Evolutionary conservation across 441 rosid species (phyloP), one percentile per base, ranked within the genome.

Genomic region (Mallotus japonicus): DNA sequence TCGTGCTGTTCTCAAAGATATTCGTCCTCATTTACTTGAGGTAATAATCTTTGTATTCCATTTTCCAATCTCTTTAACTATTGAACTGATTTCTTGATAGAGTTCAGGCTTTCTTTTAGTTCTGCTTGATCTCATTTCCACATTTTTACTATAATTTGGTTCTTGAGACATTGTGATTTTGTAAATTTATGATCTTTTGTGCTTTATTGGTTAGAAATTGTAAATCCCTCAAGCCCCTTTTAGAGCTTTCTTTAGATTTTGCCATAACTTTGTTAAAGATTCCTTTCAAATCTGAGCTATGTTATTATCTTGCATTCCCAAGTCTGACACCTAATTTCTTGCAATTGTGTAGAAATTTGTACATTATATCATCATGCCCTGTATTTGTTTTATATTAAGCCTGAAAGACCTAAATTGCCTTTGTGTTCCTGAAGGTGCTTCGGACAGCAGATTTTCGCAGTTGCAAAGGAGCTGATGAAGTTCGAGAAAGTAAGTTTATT

Each of bases 1-100:
- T 84, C 96, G 97, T 55, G 78, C 84, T 67, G 70, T 90, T 74
- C 76, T 94, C 72, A 87, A 81, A 67, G 97, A 88, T 71, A 86
- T 92, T 67, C 96, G 95, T 49, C 97, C 97, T 76, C 89, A 80
- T 75, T 59, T 94, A 62, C 72, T 92, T 66, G 90, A 94, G 97
- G 99, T 90, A 75, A 15, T 42, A 42, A 5, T 3, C 60, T 34
- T 64, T 5, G 12, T 40, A 58, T n/a, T 14, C 49, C 58, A 24
- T 44, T 22, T 37, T 20, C 15, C 15, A 3, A 40, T 2, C 49
- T 11, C 54, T 44, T 42, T 1, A 28, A 28, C 49, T 16, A 7
- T n/a, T 32, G 49, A 32, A 49, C n/a, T 6, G 17, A 10, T 6
- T 56, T 14, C 42, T 5, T 28, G 63, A 12, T 56, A 12, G 56